A percentile compares a stretch with the other conserved stretches of the same genome.
These are phyloP conservation scores for Sophora flavescens DNA, from an alignment of 306 rosid genomes.

Conservation along the genomic window DNA sequence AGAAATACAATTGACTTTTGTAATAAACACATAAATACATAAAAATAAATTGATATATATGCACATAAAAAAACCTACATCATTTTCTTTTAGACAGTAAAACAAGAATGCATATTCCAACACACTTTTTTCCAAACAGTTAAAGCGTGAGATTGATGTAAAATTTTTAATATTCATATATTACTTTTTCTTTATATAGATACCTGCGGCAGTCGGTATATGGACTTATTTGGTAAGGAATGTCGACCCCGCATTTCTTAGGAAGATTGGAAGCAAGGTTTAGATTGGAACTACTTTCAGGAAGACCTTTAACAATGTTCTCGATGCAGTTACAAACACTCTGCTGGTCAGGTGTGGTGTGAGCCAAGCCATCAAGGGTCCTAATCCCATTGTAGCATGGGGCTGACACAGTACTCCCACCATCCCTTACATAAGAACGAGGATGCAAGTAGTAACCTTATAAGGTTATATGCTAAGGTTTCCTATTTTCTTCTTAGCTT, in stretches of 20 bases:
- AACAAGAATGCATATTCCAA: too few relatives aligned
- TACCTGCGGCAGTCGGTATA: conserved; percentile 56
- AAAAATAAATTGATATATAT: too few relatives aligned
- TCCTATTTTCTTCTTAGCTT: not conserved
- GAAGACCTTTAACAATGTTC: conserved; percentile 20
- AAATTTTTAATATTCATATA: too few relatives aligned
- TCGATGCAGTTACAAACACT: conserved; percentile 59
- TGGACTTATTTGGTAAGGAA: conserved; percentile 78
- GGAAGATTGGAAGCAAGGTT: conserved; percentile 58
- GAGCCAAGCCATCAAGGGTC: conserved; percentile 44
- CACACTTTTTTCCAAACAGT: too few relatives aligned
- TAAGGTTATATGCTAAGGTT: not conserved
- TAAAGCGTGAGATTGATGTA: too few relatives aligned
- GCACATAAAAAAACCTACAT: too few relatives aligned
- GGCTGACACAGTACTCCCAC: not conserved
- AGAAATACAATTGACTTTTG: too few relatives aligned
- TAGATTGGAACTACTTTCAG: conserved; percentile 32
- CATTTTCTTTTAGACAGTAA: too few relatives aligned
- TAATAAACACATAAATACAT: not conserved
- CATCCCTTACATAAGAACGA: not conserved
- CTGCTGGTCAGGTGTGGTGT: conserved; percentile 55
- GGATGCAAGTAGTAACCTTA: too few relatives aligned
- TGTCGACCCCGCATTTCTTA: conserved; percentile 48
- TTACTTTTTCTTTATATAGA: too few relatives aligned
- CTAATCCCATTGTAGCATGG: conserved; percentile 54